Conservation (phyloP, 768 basidiomycete genomes). For the Pulveroboletus frians region DNA sequence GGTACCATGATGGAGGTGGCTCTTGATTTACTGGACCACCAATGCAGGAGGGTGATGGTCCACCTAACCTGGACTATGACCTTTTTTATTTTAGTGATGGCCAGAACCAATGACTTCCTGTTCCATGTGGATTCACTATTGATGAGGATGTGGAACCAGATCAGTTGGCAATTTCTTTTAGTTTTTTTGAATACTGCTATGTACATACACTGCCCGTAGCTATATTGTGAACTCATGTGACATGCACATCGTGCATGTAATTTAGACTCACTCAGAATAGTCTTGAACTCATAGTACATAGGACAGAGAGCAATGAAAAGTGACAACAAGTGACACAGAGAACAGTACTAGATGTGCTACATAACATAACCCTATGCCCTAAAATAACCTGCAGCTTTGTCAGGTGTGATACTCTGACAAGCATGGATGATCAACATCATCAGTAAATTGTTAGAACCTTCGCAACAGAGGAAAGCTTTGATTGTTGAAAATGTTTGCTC, state of each 20-base stretch:
- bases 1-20: not conserved
- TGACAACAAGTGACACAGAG: no score
- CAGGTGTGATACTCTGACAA: not conserved
- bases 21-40: no score
- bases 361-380: no score
- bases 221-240: no score
- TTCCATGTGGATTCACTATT: not conserved
- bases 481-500: constrained; percentile 10
- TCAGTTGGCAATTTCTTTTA: no score
- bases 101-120: not conserved
- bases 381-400: constrained; percentile 7
- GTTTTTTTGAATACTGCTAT: no score
- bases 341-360: no score
- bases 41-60: no score
- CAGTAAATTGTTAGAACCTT: not conserved
- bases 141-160: not conserved
- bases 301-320: no score
- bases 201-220: not conserved
- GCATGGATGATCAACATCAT: not conserved
- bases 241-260: no score
- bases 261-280: no score
- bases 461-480: not conserved
- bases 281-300: no score
- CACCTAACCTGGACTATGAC: not conserved
- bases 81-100: not conserved